phyloP scores from a whole-genome alignment of 2,329 filamentous ascomycete genomes.

The Allantophomopsis lycopodina region DNA sequence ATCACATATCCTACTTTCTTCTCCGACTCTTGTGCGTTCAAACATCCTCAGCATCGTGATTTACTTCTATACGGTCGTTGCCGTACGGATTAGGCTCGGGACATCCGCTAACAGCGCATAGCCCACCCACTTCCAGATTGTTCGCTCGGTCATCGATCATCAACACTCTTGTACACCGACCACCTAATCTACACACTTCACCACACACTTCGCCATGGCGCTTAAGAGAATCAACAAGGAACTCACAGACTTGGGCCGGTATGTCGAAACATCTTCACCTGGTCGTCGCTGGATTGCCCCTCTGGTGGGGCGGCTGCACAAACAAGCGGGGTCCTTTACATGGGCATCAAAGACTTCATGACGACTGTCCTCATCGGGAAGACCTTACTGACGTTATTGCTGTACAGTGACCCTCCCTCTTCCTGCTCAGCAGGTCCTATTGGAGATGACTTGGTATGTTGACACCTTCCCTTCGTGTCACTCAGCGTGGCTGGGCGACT shows the following conservation, averaged over 20 bases:
- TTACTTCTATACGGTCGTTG: neutral
- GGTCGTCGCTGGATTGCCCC: conserved; percentile 4
- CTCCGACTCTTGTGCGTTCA: no score
- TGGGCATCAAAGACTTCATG: conserved; percentile 18
- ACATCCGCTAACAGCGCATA: neutral
- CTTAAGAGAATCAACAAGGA: conserved; percentile 94
- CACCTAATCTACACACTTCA: conserved; percentile 10
- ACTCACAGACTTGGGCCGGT: conserved; percentile 82
- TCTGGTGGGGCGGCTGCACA: conserved; percentile 13
- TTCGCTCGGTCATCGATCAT: conserved; percentile 1
- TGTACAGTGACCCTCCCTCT: conserved; percentile 80
- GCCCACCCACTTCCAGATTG: neutral
- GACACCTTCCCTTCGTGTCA: conserved; percentile 1
- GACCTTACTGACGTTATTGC: conserved; percentile 9
- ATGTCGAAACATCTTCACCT: conserved; percentile 24
- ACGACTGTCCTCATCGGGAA: conserved; percentile 1
- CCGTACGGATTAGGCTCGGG: no score
- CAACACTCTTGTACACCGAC: conserved; percentile 19
- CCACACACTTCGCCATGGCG: conserved; percentile 43
- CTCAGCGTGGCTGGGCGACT: no score
- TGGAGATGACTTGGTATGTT: conserved; percentile 91
- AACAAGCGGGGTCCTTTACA: conserved; percentile 17
- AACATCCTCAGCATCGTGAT: no score
- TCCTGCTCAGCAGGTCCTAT: conserved; percentile 96
- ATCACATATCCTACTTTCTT: no score